Evolutionary conservation across 352 stramenopile genomes (phyloP).

Genomic region (Phytophthora melonis): DNA sequence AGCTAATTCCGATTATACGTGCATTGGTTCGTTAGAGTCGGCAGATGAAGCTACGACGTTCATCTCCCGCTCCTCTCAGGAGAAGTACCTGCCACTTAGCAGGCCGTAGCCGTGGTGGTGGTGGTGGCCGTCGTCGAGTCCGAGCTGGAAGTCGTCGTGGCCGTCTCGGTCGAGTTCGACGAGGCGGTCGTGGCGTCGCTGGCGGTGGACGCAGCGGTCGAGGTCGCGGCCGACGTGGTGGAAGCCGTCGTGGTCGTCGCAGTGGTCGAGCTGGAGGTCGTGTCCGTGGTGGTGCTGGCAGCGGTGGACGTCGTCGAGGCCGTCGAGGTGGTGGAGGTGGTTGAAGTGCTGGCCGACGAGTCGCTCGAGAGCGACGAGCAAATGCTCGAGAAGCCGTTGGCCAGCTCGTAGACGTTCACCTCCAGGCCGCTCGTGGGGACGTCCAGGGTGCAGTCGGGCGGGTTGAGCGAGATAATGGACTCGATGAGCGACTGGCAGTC

Average conservation of each 20-base stretch:
- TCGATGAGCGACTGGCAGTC: constrained; percentile 30
- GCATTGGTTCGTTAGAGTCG: too few species aligned
- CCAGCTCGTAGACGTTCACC: constrained; percentile 25
- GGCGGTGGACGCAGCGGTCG: background rate
- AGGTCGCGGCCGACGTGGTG: constrained; percentile 3
- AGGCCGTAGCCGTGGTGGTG: too few species aligned
- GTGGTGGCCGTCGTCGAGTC: too few species aligned
- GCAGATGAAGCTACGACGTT: too few species aligned
- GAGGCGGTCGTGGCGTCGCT: constrained; percentile 7
- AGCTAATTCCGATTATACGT: too few species aligned
- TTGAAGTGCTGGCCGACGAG: constrained; percentile 7
- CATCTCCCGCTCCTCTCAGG: too few species aligned
- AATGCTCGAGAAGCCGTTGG: constrained; percentile 20
- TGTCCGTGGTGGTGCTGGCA: too few species aligned
- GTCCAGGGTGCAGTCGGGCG: constrained; percentile 30
- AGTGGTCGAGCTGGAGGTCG: background rate
- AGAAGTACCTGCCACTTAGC: too few species aligned
- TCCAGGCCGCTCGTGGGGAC: constrained; percentile 33
- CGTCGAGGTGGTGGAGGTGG: background rate
- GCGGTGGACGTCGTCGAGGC: background rate
- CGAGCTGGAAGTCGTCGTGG: background rate
- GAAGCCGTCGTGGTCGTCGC: constrained; percentile 2
- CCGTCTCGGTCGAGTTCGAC: background rate
- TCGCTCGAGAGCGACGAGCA: constrained; percentile 8
- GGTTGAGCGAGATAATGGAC: constrained; percentile 17